Conservation (phyloP, 2,329 filamentous ascomycete species). For the Neopestalotiopsis clavispora region DNA sequence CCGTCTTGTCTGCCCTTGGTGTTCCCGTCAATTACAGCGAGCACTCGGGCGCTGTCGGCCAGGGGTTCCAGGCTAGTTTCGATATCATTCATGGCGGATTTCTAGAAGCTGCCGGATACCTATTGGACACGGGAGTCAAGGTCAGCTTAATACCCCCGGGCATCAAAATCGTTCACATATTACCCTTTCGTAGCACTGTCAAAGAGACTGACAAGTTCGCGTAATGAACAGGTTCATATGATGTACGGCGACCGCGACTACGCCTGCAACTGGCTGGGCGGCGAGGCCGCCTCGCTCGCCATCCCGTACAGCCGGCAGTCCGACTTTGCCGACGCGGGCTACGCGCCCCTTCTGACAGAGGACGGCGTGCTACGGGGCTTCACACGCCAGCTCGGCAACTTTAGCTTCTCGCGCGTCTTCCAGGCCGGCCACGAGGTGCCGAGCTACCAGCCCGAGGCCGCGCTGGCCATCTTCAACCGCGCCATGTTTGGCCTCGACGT, state of each 20-base stretch:
- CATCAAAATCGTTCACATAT: neutral
- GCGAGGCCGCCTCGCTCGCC: constrained; percentile 54
- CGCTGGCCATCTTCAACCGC: constrained; percentile 55
- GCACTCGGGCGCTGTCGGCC: constrained; percentile 45
- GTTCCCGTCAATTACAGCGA: constrained; percentile 63
- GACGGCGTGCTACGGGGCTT: constrained; percentile 32
- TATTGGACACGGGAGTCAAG: constrained; percentile 62
- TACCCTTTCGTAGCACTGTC: neutral
- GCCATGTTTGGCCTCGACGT: constrained; percentile 56
- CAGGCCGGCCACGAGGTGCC: constrained; percentile 62
- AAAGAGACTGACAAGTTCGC: neutral
- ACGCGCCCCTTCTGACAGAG: constrained; percentile 67
- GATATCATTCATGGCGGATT: constrained; percentile 39
- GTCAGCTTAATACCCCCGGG: constrained; percentile 55
- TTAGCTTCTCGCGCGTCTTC: constrained; percentile 64
- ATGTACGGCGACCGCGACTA: constrained; percentile 65
- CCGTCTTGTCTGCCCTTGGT: constrained; percentile 62
- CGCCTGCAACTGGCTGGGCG: constrained; percentile 62
- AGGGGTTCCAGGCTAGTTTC: constrained; percentile 45
- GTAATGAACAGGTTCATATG: constrained; percentile 39
- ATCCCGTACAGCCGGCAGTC: constrained; percentile 48
- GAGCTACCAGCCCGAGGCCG: constrained; percentile 54
- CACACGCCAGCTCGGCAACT: constrained; percentile 67
- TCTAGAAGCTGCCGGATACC: constrained; percentile 51
- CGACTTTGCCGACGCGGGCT: constrained; percentile 61